Evolutionary conservation across 1,284 basidiomycete genomes (phyloP).

Genomic region (Pseudozyma pruni): DNA sequence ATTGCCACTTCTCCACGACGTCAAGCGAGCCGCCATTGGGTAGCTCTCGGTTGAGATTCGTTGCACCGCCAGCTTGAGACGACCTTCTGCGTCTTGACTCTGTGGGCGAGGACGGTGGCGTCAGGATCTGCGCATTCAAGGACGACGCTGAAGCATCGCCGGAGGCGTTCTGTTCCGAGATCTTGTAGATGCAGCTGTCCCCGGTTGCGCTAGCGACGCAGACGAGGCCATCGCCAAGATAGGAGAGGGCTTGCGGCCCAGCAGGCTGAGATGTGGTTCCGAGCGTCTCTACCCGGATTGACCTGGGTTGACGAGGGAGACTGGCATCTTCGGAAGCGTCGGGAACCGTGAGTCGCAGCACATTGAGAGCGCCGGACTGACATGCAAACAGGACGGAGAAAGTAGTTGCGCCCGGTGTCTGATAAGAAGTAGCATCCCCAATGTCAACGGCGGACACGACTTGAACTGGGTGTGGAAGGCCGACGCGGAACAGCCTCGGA

Average conservation of each 20-base stretch:
- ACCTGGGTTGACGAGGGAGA: conserved; percentile 9
- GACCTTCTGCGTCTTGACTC: conserved; percentile 21
- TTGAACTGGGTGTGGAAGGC: conserved; percentile 48
- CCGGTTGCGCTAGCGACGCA: conserved; percentile 55
- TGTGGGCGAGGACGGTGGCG: conserved; percentile 45
- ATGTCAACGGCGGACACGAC: conserved; percentile 47
- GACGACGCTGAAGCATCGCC: conserved; percentile 2
- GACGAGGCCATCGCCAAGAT: conserved; percentile 58
- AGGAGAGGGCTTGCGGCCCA: conserved; percentile 49
- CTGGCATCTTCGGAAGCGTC: conserved; percentile 1
- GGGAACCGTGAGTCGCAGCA: conserved; percentile 38
- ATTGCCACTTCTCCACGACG: conserved; percentile 48
- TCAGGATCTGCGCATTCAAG: conserved; percentile 19
- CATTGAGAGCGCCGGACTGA: conserved; percentile 36
- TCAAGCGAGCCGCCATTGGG: conserved; percentile 9
- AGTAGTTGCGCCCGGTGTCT: not conserved
- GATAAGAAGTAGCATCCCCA: conserved; percentile 2
- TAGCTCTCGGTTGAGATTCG: conserved; percentile 11
- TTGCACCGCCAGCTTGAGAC: conserved; percentile 7
- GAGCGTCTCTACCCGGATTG: conserved; percentile 38
- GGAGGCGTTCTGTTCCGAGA: conserved; percentile 16
- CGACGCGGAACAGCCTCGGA: conserved; percentile 36
- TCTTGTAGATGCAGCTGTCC: conserved; percentile 52
- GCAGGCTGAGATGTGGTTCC: conserved; percentile 45
- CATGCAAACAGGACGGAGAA: conserved; percentile 48